Base-by-base conservation (phyloP, 495 filamentous ascomycete species). In the Penicillium canescens region DNA sequence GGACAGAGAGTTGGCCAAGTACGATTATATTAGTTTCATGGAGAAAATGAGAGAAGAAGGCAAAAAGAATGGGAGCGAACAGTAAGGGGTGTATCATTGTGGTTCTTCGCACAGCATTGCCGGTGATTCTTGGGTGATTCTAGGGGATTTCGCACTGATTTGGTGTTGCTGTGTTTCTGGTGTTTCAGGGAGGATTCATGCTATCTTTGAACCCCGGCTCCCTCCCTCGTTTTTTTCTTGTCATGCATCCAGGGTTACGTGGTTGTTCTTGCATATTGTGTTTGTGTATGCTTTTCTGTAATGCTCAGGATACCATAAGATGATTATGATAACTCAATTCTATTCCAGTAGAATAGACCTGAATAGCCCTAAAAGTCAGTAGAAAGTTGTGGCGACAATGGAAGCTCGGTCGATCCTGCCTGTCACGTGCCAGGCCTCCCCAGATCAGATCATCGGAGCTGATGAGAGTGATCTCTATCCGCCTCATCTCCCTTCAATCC, bases 21-120 rank as follows among this genome's bases (percentile, higher is more conserved):
- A 83, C 64, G 92, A 97, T 72, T 97, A 97, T 68, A 87, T 95
- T 54, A 85, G 80, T 52, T 97, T 95, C 66, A 97, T 97, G 92
- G 84, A 92, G 65, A 87, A 84, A 62, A 80, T 92, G 73, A 75
- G 75, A 55, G 71, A 78, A 52, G 47, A 63, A 12, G 56, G 65
- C 43, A 65, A 62, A 38, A 62, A 53, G 37, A 75, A 75, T 53
- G 71, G 67, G 39, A 65, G 47, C n/a, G 49, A 66, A 35, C 73
- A 42, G 63, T 57, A 35, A 35, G 31, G 33, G 14, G 14, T 31
- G 6, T 47, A n/a, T 44, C 42, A 52, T 53, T 56, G 33, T 42
- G 47, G 50, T 56, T 55, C 46, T 59, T 57, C 63, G 62, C 57
- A 62, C 63, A 61, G 64, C 66, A 60, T 63, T 55, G 48, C 50